Evolutionary conservation across 2,329 filamentous ascomycete species (phyloP).

Genomic region (Diaporthe caulivora): DNA sequence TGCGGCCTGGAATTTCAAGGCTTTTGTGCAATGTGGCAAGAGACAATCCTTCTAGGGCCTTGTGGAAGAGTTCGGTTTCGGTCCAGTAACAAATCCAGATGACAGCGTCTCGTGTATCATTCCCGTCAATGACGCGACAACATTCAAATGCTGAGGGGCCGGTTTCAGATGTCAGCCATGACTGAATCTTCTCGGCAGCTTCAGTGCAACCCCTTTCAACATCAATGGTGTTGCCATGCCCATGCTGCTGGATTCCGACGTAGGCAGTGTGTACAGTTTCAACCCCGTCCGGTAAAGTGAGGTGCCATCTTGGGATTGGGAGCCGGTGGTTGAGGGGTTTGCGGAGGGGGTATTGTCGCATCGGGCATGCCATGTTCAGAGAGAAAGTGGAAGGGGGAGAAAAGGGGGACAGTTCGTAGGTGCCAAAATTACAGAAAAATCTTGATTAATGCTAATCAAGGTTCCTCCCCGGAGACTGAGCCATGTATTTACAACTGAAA

Average conservation of each 20-base stretch:
- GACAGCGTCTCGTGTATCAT: not conserved
- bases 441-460: not conserved
- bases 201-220: not conserved
- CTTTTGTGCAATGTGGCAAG: not conserved
- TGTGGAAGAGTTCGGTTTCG: not conserved
- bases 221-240: not conserved
- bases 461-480: not conserved
- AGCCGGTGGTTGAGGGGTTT: slow-evolving; percentile 9
- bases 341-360: not conserved
- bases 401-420: not conserved
- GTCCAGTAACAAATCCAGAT: not conserved
- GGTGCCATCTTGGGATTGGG: slow-evolving; percentile 7
- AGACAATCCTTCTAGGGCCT: not conserved
- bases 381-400: not conserved
- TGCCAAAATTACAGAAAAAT: not conserved
- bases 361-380: slow-evolving; percentile 11
- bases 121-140: not conserved
- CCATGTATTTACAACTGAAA: not conserved
- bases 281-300: slow-evolving; percentile 1
- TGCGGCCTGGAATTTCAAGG: not conserved
- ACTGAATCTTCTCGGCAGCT: not conserved
- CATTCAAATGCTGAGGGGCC: not conserved
- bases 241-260: not conserved
- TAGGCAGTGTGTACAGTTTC: slow-evolving; percentile 1
- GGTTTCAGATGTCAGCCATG: not conserved